Evolutionary conservation across 352 stramenopile genomes (phyloP).

Genomic region (Phytopythium oedochilum): DNA sequence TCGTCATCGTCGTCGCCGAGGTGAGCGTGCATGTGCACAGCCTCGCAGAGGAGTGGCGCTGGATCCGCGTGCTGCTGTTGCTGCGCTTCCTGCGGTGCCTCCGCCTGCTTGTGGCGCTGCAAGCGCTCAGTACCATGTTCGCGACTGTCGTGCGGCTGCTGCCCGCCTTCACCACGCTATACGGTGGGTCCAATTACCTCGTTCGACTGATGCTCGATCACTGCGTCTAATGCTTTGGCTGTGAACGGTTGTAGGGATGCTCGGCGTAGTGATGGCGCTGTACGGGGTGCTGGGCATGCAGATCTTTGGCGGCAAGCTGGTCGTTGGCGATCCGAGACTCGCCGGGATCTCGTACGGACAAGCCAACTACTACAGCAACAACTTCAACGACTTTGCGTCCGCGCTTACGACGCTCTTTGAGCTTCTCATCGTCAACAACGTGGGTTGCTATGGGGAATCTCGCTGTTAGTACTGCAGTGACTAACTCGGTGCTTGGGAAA

Average conservation of each 20-base stretch:
- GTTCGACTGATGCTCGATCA: not conserved
- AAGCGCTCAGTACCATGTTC: conserved; percentile 49
- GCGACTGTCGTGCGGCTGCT: conserved; percentile 43
- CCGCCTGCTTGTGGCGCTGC: conserved; percentile 40
- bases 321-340: conserved; percentile 27
- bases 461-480: no score
- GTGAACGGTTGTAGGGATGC: conserved; percentile 26
- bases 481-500: not conserved
- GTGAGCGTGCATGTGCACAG: conserved; percentile 50
- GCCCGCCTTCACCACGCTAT: conserved; percentile 49
- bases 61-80: conserved; percentile 51
- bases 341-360: conserved; percentile 34
- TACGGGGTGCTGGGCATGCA: conserved; percentile 58
- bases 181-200: conserved; percentile 17
- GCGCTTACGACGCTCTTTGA: conserved; percentile 67
- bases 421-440: conserved; percentile 75
- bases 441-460: no score
- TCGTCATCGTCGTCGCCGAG: conserved; percentile 48
- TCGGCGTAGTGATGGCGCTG: conserved; percentile 54
- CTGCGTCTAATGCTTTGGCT: not conserved
- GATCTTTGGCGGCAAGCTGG: conserved; percentile 56
- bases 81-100: conserved; percentile 54
- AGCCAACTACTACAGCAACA: conserved; percentile 62
- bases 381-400: conserved; percentile 72
- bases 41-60: conserved; percentile 32